Evolutionary conservation across 1,284 basidiomycete genomes (phyloP).

Genomic region (Ganoderma boninense): DNA sequence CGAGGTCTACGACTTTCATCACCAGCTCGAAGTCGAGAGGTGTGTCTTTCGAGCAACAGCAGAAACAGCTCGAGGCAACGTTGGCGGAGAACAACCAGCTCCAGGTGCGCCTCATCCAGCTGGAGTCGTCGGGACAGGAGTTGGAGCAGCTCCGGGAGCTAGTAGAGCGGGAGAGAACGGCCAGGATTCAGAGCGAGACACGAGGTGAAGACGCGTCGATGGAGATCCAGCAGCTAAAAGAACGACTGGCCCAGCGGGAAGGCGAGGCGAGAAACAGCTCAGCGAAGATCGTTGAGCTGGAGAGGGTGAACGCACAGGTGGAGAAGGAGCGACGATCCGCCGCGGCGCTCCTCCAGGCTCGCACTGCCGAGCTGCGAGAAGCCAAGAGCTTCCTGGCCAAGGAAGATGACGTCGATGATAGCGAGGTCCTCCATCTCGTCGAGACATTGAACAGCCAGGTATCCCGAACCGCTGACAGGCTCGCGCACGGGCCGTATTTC

Average conservation of each 20-base stretch:
- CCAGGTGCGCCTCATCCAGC: slow-evolving; percentile 1
- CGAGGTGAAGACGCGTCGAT: background rate
- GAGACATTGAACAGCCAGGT: slow-evolving; percentile 58
- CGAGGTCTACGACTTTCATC: background rate
- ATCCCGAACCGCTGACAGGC: slow-evolving; percentile 54
- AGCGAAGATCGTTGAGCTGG: slow-evolving; percentile 15
- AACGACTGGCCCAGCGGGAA: slow-evolving; percentile 10
- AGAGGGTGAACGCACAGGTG: slow-evolving; percentile 15
- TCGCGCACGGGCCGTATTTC: slow-evolving; percentile 46
- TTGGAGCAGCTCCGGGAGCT: background rate
- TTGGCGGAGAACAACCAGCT: background rate
- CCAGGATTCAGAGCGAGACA: background rate
- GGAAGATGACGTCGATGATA: slow-evolving; percentile 53
- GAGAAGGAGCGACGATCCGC: slow-evolving; percentile 23
- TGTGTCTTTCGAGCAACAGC: background rate
- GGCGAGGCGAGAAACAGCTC: slow-evolving; percentile 7
- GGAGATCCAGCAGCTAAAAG: background rate
- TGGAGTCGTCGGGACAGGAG: background rate
- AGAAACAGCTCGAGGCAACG: background rate
- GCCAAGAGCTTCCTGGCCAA: slow-evolving; percentile 56
- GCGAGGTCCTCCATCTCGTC: slow-evolving; percentile 55
- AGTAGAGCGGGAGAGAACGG: background rate
- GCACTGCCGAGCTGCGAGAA: slow-evolving; percentile 53
- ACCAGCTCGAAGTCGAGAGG: background rate
- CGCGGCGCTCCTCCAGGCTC: slow-evolving; percentile 46